A percentile compares a stretch with the other conserved stretches of the same genome.
Evolutionary conservation across 73 alveolate species (phyloP).

Genomic region (Tetrahymena borealis): DNA sequence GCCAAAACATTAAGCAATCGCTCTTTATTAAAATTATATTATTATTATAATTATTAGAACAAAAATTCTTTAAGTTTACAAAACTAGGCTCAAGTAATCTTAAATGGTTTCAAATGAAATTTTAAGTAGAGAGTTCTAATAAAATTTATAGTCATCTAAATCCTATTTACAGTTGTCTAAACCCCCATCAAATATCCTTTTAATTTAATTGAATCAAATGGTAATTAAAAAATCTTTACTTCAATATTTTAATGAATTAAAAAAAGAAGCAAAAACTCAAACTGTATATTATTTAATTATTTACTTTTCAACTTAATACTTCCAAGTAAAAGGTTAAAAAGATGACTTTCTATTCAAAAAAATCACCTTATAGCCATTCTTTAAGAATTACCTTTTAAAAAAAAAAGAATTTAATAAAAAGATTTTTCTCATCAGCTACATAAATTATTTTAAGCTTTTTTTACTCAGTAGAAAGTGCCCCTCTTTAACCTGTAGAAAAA

Average conservation of each 20-base stretch:
- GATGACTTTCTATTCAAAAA: constrained; percentile 28
- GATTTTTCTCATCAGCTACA: neutral
- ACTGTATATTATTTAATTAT: neutral
- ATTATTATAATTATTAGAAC: neutral
- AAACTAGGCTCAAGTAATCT: neutral
- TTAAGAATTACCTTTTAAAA: neutral
- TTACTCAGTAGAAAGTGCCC: constrained; percentile 70
- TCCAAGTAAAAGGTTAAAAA: constrained; percentile 11
- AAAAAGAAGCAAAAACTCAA: neutral
- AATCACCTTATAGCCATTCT: constrained; percentile 1
- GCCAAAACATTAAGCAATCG: neutral
- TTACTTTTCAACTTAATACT: neutral
- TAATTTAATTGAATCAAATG: neutral
- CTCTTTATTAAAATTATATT: neutral
- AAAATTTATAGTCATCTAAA: neutral
- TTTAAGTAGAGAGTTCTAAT: too few species aligned
- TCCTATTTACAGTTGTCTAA: neutral
- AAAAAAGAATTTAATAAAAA: too few species aligned
- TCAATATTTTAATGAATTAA: neutral
- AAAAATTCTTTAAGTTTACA: neutral
- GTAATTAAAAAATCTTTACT: neutral
- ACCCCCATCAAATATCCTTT: neutral
- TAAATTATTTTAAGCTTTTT: neutral
- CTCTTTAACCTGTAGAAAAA: constrained; percentile 83
- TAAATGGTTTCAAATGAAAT: neutral